Evolutionary conservation across 768 basidiomycete genomes (phyloP).

Genomic region (Chalciporus sphaerocephalus): DNA sequence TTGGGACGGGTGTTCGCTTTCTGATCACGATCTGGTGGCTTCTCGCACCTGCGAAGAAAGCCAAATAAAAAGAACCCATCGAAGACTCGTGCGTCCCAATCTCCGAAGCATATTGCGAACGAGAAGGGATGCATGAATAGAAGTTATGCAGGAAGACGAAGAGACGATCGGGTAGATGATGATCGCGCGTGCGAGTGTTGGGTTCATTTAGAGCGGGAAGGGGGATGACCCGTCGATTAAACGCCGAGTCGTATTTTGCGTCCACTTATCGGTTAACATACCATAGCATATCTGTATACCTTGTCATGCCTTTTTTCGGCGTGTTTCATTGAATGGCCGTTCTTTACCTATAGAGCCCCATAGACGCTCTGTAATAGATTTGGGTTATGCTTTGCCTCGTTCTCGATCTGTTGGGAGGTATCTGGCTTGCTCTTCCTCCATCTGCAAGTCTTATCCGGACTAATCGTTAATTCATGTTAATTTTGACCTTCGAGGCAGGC

Average conservation of each 20-base stretch:
- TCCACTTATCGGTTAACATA: conserved; percentile 3
- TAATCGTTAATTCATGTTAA: too few species aligned
- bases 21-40: conserved; percentile 63
- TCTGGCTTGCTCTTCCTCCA: too few species aligned
- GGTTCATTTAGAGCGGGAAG: not conserved
- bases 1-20: conserved; percentile 59
- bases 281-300: conserved; percentile 10
- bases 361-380: too few species aligned
- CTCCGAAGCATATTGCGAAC: not conserved
- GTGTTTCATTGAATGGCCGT: not conserved
- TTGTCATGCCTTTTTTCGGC: not conserved
- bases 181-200: not conserved
- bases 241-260: conserved; percentile 11
- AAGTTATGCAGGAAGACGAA: not conserved
- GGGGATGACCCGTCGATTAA: conserved; percentile 3
- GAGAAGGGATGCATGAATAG: not conserved
- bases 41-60: conserved; percentile 43
- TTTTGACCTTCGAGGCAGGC: too few species aligned
- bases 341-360: not conserved
- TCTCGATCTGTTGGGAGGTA: too few species aligned
- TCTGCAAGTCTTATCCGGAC: too few species aligned
- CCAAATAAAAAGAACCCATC: conserved; percentile 2
- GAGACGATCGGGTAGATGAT: conserved; percentile 7
- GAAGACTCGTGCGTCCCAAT: not conserved
- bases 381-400: too few species aligned